Percentiles rank a stretch among this genome's conserved stretches.
Conservation (phyloP, 352 stramenopile genomes). For the Aphanomyces astaci region DNA sequence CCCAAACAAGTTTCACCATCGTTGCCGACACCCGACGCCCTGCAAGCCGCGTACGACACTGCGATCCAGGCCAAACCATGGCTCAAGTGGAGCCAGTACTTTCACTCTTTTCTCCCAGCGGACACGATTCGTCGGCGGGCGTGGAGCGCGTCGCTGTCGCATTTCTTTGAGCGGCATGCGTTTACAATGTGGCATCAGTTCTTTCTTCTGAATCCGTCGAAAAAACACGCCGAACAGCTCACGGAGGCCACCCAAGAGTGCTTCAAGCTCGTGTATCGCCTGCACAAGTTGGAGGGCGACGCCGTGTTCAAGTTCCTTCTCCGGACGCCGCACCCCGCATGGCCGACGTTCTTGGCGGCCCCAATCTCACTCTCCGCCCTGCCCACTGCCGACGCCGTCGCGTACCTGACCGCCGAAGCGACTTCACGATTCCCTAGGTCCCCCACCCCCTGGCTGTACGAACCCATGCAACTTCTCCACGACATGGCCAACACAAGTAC, state of each 20-base stretch:
- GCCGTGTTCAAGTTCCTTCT: slow-evolving; percentile 1
- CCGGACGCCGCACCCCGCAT: neutral
- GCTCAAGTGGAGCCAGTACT: neutral
- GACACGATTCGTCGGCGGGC: neutral
- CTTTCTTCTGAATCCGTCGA: neutral
- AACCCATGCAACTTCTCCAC: neutral
- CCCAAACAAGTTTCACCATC: neutral
- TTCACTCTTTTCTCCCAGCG: neutral
- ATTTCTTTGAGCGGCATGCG: slow-evolving; percentile 1
- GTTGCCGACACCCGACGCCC: neutral
- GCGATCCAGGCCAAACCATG: neutral
- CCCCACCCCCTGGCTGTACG: neutral
- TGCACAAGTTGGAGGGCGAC: neutral
- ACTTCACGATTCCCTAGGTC: neutral
- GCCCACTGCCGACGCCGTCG: neutral
- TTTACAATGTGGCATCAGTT: neutral
- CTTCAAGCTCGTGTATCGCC: neutral
- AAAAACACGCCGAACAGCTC: neutral
- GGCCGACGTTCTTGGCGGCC: neutral
- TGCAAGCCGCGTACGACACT: neutral
- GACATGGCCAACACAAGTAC: neutral
- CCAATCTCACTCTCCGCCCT: neutral
- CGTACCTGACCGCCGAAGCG: neutral
- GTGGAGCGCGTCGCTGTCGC: neutral
- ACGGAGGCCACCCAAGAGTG: neutral